Conservation (phyloP, 331 rosid genomes). For the Prunus yedoensis region DNA sequence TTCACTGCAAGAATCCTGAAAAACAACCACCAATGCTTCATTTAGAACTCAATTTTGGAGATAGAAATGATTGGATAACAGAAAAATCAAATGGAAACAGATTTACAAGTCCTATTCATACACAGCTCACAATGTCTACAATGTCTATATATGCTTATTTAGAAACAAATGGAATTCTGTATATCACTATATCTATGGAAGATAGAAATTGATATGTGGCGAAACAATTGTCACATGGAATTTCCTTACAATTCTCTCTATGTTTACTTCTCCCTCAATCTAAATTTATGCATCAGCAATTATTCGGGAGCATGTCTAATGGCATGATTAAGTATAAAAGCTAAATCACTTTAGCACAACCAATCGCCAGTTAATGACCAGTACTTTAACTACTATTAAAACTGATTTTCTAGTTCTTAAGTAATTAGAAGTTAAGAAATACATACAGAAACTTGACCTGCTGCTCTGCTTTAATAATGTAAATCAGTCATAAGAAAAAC, state of each 20-base stretch:
- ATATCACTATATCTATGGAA: no score
- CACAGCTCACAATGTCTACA: no score
- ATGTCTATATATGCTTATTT: no score
- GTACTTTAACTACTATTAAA: background rate
- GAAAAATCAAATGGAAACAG: background rate
- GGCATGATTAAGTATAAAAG: background rate
- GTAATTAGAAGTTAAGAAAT: background rate
- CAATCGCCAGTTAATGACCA: background rate
- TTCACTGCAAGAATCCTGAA: slow-evolving; percentile 46
- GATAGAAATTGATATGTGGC: no score
- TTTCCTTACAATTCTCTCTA: no score
- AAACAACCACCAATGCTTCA: background rate
- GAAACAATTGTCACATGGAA: no score
- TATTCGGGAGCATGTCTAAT: background rate
- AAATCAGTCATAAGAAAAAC: no score
- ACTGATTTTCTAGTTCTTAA: background rate
- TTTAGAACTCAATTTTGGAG: background rate
- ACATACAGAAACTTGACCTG: background rate
- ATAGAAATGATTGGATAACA: background rate
- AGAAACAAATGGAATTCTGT: no score
- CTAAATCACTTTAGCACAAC: background rate
- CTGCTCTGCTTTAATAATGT: background rate
- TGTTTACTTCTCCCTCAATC: no score
- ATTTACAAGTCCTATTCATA: background rate
- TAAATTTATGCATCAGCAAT: background rate